Percentiles rank a stretch among this genome's conserved stretches.
phyloP scores from a whole-genome alignment of 2,329 filamentous ascomycete genomes.

The Cyphellophora europaea region DNA sequence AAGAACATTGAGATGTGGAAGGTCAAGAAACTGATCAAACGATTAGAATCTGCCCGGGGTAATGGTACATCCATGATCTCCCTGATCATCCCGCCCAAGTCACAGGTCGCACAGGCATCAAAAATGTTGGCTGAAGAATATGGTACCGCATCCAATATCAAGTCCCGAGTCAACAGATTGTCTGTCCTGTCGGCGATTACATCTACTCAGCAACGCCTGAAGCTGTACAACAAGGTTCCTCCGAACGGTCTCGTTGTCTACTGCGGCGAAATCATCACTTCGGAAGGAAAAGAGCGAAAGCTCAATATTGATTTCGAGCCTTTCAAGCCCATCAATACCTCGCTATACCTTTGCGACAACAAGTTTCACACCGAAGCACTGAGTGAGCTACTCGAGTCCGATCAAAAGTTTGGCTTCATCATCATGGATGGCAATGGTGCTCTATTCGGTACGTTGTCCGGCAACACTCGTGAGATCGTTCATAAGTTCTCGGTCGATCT shows the following conservation, averaged over 20 bases:
- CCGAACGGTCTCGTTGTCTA: conserved; percentile 97
- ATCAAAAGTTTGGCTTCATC: conserved; percentile 99
- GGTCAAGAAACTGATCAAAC: conserved; percentile 99
- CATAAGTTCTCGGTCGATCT: conserved; percentile 99
- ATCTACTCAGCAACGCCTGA: conserved; percentile 96
- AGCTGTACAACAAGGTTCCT: conserved; percentile 98
- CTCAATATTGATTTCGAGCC: conserved; percentile 99
- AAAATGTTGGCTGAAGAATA: conserved; percentile 99
- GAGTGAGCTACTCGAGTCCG: conserved; percentile 92
- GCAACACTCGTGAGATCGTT: conserved; percentile 91
- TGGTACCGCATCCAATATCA: conserved; percentile 98
- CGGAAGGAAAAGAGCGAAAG: conserved; percentile 97
- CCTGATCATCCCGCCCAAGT: conserved; percentile 97
- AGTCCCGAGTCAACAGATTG: conserved; percentile 96
- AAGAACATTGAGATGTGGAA: conserved; percentile 89
- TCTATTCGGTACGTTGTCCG: conserved; percentile 90
- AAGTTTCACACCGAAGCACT: conserved; percentile 98
- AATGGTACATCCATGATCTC: conserved; percentile 99
- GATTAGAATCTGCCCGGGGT: conserved; percentile 89
- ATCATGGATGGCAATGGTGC: conserved; percentile 99
- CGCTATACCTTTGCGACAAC: conserved; percentile 98
- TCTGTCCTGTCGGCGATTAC: conserved; percentile 97
- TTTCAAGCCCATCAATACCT: conserved; percentile 99
- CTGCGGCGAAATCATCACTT: conserved; percentile 99
- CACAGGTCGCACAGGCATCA: conserved; percentile 87